phyloP scores from a whole-genome alignment of 139 green algal species.

The Chlamydomonas sp. region DNA sequence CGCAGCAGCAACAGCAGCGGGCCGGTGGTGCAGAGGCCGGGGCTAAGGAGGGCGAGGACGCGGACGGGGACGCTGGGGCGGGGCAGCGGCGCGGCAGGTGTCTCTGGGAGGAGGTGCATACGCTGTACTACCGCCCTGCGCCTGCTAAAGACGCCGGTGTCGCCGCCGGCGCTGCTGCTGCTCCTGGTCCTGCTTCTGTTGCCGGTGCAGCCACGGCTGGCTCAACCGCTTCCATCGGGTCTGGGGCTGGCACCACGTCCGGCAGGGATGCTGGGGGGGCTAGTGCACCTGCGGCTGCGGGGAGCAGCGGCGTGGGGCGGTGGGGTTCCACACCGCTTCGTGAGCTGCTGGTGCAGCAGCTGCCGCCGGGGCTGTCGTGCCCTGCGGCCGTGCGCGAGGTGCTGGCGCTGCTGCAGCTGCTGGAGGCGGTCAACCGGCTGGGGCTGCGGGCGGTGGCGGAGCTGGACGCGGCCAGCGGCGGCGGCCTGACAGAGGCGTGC shows the following conservation, averaged over 20 bases:
- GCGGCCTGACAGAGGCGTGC: too few species aligned
- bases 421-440: slow-evolving; percentile 77
- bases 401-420: slow-evolving; percentile 76
- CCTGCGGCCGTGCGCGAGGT: slow-evolving; percentile 50
- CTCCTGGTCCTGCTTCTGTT: not conserved
- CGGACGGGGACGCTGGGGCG: not conserved
- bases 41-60: slow-evolving; percentile 44
- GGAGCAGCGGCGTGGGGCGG: slow-evolving; percentile 48
- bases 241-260: not conserved
- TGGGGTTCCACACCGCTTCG: slow-evolving; percentile 45
- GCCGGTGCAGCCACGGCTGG: not conserved
- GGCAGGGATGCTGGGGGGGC: slow-evolving; percentile 9
- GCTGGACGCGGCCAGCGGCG: slow-evolving; percentile 24
- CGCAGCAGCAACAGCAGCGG: slow-evolving; percentile 11
- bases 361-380: slow-evolving; percentile 43
- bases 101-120: slow-evolving; percentile 91
- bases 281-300: too few species aligned
- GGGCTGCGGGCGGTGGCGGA: slow-evolving; percentile 13
- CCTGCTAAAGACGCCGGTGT: slow-evolving; percentile 5
- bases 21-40: slow-evolving; percentile 19
- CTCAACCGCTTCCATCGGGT: not conserved
- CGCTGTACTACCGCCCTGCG: slow-evolving; percentile 77
- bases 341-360: slow-evolving; percentile 65
- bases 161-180: slow-evolving; percentile 36
- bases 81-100: slow-evolving; percentile 33